Percentiles rank a stretch among this genome's conserved stretches.
Conservation (phyloP, 257 asterid species). For the Solanum peruvianum region DNA sequence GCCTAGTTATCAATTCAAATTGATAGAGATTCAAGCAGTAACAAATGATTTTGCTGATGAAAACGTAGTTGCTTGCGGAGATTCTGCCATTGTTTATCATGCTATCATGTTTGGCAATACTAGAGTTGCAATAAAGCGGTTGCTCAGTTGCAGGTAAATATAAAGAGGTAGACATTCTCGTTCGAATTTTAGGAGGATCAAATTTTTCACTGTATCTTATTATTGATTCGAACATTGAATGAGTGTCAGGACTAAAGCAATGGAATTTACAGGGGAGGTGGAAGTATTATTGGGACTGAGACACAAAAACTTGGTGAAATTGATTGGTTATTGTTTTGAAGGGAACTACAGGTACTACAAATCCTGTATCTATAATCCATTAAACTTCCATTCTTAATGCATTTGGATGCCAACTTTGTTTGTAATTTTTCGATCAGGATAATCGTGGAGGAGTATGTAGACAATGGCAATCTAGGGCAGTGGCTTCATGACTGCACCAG, state of each 20-base stretch:
- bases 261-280: constrained; percentile 20
- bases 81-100: constrained; percentile 35
- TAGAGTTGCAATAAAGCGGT: constrained; percentile 34
- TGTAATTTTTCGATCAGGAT: constrained; percentile 16
- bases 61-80: constrained; percentile 36
- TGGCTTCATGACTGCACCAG: constrained; percentile 33
- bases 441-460: constrained; percentile 34
- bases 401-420: background rate
- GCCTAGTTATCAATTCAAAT: constrained; percentile 2
- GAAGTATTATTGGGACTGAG: constrained; percentile 30
- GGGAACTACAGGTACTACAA: constrained; percentile 27
- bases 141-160: constrained; percentile 29
- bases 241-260: constrained; percentile 10
- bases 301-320: constrained; percentile 49
- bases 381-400: background rate
- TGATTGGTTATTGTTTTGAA: constrained; percentile 43
- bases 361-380: background rate
- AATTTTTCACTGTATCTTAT: background rate
- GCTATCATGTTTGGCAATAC: constrained; percentile 25
- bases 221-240: background rate
- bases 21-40: constrained; percentile 36
- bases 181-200: background rate
- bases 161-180: background rate
- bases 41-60: constrained; percentile 23
- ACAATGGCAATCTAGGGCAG: constrained; percentile 38